These are phyloP conservation scores for Microbotryum silenes-acaulis DNA, from an alignment of 1,284 basidiomycete genomes.

Conservation along the genomic window DNA sequence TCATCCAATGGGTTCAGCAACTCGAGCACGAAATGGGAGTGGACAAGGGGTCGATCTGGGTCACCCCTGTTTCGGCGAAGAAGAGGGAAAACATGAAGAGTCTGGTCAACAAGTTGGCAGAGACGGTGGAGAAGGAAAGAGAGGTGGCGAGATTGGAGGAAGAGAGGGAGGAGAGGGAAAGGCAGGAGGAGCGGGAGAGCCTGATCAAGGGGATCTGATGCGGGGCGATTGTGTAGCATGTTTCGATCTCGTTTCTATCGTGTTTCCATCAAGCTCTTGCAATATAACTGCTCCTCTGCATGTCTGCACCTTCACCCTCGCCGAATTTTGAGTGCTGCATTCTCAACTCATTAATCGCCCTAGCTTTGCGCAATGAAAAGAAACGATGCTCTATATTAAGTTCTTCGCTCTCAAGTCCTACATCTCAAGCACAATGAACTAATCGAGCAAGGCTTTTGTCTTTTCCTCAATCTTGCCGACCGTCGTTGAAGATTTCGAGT, in stretches of 20 bases:
- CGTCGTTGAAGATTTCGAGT: constrained; percentile 10
- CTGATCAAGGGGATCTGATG: neutral
- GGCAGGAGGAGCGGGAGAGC: constrained; percentile 21
- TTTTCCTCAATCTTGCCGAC: constrained; percentile 15
- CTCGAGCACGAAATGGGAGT: constrained; percentile 52
- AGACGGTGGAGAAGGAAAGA: constrained; percentile 56
- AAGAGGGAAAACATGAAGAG: constrained; percentile 64
- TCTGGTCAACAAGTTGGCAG: constrained; percentile 57
- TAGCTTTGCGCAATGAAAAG: too few relatives aligned
- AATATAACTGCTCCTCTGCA: too few relatives aligned
- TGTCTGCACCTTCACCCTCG: too few relatives aligned
- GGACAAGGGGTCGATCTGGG: constrained; percentile 43
- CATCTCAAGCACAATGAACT: too few relatives aligned
- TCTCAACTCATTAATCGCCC: too few relatives aligned
- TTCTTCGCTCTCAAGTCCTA: too few relatives aligned
- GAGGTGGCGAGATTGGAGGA: constrained; percentile 47
- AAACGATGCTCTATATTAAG: too few relatives aligned
- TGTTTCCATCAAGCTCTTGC: too few relatives aligned
- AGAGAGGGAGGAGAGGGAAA: constrained; percentile 39
- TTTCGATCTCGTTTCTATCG: too few relatives aligned
- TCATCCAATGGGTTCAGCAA: constrained; percentile 44
- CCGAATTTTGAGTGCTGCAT: too few relatives aligned
- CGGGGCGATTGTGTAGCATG: too few relatives aligned
- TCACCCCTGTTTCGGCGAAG: constrained; percentile 73
- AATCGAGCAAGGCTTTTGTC: neutral